Conservation (phyloP, 2,329 filamentous ascomycete genomes). For the Arthrobotrys megalospora region DNA sequence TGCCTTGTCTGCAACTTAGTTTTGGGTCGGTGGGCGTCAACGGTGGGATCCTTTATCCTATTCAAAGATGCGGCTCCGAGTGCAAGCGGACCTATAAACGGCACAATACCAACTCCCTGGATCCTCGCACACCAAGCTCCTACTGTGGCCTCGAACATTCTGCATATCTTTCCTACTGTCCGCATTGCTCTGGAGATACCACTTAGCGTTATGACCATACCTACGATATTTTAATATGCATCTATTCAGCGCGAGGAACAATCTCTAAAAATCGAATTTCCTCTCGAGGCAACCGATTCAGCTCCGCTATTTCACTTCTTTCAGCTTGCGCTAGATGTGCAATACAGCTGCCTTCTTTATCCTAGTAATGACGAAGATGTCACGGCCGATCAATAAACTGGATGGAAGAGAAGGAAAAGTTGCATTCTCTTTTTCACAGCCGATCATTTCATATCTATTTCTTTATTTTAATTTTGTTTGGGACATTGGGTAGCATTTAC, state of each 20-base stretch:
- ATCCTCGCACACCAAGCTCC: not conserved
- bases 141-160: not conserved
- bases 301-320: conserved; percentile 49
- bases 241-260: conserved; percentile 41
- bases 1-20: not conserved
- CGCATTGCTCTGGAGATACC: conserved; percentile 58
- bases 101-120: conserved; percentile 6
- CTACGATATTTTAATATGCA: conserved; percentile 61
- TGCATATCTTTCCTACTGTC: conserved; percentile 37
- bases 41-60: conserved; percentile 7
- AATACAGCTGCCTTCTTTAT: conserved; percentile 39
- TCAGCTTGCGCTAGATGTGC: conserved; percentile 56
- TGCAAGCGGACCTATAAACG: conserved; percentile 2
- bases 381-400: conserved; percentile 61
- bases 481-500: conserved; percentile 61
- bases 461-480: conserved; percentile 48
- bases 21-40: not conserved
- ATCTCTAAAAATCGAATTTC: not conserved
- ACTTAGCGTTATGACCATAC: conserved; percentile 53
- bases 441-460: conserved; percentile 34
- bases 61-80: conserved; percentile 16
- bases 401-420: conserved; percentile 60
- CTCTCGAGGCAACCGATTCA: conserved; percentile 3
- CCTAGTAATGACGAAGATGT: conserved; percentile 58
- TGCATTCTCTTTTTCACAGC: conserved; percentile 45